phyloP scores from a whole-genome alignment of 441 rosid genomes.

The Populus hybrid region DNA sequence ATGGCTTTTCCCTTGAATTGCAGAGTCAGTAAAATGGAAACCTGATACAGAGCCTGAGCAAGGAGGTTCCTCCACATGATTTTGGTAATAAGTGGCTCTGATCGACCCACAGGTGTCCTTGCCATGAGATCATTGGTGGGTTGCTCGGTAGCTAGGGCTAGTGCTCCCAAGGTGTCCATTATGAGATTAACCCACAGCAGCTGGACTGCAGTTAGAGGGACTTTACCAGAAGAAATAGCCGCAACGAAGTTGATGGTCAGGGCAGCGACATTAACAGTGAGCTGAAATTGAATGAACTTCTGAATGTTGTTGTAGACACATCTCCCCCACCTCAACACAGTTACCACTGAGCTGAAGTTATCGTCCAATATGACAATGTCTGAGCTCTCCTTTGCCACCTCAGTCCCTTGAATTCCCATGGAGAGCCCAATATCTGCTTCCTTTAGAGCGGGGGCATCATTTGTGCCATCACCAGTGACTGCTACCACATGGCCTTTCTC shows the following conservation, averaged over 20 bases:
- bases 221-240: conserved; percentile 41
- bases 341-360: conserved; percentile 39
- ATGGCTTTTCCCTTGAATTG: conserved; percentile 38
- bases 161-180: conserved; percentile 53
- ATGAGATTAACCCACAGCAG: conserved; percentile 55
- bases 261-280: conserved; percentile 47
- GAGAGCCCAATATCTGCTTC: conserved; percentile 54
- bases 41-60: conserved; percentile 44
- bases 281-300: conserved; percentile 29
- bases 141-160: conserved; percentile 47
- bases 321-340: conserved; percentile 43
- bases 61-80: conserved; percentile 51
- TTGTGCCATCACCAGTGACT: conserved; percentile 54
- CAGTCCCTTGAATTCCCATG: conserved; percentile 58
- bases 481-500: conserved; percentile 43
- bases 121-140: conserved; percentile 45
- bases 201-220: conserved; percentile 59
- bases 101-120: conserved; percentile 39
- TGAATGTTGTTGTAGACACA: conserved; percentile 19
- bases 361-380: conserved; percentile 50
- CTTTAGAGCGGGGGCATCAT: conserved; percentile 50
- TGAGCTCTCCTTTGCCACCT: conserved; percentile 52
- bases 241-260: conserved; percentile 44
- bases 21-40: conserved; percentile 24
- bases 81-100: conserved; percentile 36